These are phyloP conservation scores for Salix arbutifolia DNA, from an alignment of 345 rosid species.

Conservation along the genomic window DNA sequence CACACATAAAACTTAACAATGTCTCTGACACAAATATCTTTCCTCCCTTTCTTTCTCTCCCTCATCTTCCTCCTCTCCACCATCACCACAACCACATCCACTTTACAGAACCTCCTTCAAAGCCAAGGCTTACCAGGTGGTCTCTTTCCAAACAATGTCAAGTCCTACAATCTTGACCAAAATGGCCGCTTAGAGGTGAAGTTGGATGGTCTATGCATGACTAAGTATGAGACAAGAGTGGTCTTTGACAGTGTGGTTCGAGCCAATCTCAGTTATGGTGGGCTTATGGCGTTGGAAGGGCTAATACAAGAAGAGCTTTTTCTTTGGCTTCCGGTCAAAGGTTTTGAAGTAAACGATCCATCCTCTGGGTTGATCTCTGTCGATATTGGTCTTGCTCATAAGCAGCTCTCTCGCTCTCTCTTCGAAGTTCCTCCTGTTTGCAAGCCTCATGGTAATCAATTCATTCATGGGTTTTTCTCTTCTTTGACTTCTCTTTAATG, in stretches of 20 bases:
- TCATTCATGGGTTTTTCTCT: no score
- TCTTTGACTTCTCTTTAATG: neutral
- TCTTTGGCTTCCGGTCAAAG: slow-evolving; percentile 80
- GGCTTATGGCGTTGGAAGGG: slow-evolving; percentile 72
- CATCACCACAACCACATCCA: slow-evolving; percentile 19
- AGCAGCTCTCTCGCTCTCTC: slow-evolving; percentile 73
- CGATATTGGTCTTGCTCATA: slow-evolving; percentile 80
- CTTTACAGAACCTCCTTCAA: slow-evolving; percentile 55
- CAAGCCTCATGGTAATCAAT: slow-evolving; percentile 46
- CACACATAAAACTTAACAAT: neutral
- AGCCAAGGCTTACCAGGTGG: slow-evolving; percentile 85
- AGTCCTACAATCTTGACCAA: slow-evolving; percentile 45
- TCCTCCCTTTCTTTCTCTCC: slow-evolving; percentile 14
- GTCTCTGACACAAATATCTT: slow-evolving; percentile 29
- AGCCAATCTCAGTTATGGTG: slow-evolving; percentile 84
- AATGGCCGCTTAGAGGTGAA: slow-evolving; percentile 59
- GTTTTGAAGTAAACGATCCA: slow-evolving; percentile 68
- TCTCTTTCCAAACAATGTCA: slow-evolving; percentile 63
- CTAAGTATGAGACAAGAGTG: slow-evolving; percentile 69
- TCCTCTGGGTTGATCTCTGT: slow-evolving; percentile 74
- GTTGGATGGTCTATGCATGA: slow-evolving; percentile 63
- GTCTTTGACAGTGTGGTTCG: slow-evolving; percentile 58
- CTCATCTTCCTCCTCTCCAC: slow-evolving; percentile 21
- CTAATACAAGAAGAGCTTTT: slow-evolving; percentile 77
- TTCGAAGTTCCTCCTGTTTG: slow-evolving; percentile 90